These are phyloP conservation scores for Vanilla planifolia DNA, from an alignment of 106 monocot species.

Conservation along the genomic window DNA sequence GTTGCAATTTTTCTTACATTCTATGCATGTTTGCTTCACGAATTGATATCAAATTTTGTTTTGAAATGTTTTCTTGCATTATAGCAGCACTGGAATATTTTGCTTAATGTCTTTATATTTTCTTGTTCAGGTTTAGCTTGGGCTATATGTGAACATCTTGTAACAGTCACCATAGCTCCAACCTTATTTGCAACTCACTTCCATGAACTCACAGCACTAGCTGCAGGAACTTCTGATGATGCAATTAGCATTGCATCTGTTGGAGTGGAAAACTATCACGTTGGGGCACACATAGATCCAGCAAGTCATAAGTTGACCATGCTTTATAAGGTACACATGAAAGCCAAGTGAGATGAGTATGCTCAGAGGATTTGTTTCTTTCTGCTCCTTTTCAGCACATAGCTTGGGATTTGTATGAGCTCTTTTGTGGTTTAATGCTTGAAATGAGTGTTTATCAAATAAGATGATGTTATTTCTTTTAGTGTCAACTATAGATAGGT, in stretches of 20 bases:
- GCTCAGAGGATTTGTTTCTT: neutral
- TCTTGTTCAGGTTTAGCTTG: conserved; percentile 84
- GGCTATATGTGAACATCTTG: conserved; percentile 97
- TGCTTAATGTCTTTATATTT: neutral
- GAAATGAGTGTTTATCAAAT: too few relatives aligned
- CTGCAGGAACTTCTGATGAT: conserved; percentile 33
- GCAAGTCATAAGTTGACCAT: conserved; percentile 77
- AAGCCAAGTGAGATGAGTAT: neutral
- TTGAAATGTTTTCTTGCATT: neutral
- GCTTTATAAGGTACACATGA: conserved; percentile 79
- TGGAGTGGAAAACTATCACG: conserved; percentile 96
- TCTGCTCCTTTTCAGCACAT: too few relatives aligned
- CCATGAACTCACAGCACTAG: conserved; percentile 91
- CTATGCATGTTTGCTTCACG: too few relatives aligned
- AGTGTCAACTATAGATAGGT: too few relatives aligned
- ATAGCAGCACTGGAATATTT: neutral
- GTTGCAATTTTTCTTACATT: too few relatives aligned
- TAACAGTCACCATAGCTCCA: conserved; percentile 77
- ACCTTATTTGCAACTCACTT: conserved; percentile 98
- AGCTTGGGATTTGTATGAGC: too few relatives aligned
- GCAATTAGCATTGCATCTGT: conserved; percentile 7
- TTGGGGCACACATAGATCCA: conserved; percentile 93
- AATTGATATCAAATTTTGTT: too few relatives aligned
- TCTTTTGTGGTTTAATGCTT: too few relatives aligned
- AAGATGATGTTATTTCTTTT: too few relatives aligned